Evolutionary conservation across 2,329 filamentous ascomycete genomes (phyloP), one percentile per base, ranked within the genome.

Genomic region (Ophiostoma himal-ulmi): DNA sequence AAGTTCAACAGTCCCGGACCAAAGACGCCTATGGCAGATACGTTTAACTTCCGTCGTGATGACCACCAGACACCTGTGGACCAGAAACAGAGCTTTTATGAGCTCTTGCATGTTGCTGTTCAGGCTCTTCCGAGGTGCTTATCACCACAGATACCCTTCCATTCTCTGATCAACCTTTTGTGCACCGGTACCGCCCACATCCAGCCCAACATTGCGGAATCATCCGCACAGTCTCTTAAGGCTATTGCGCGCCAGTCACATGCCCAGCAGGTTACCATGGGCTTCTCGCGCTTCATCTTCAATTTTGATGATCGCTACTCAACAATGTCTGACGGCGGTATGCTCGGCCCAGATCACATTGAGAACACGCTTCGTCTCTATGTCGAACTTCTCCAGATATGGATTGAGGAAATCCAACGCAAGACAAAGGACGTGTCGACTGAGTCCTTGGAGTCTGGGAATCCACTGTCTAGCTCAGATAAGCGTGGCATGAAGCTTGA

Each of bases 131-230:
- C 96, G 66, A 89, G 95, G n/a, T 99, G 95, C 77, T 82, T 98
- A 30, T 96, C 94, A 1, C 87, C 91, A 57, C 91, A 96, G 72
- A 95, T 97, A 70, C 92, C 94, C 0, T 94, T 98, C 79, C 96
- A 96, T 76, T 91, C 93, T 0, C 83, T 99, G 41, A 94, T 99
- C 79, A 98, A 97, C 77, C 84, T 99, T 1, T 83, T 99, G 4
- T 99, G 96, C 77, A 99, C 95, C 1, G 95, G 94, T 13, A 99
- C 96, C 1, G 95, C 95, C 14, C 96, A 99, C 79, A 91, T 98
- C 22, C 93, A 98, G 77, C 87, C 87, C 48, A 94, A 95, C 71
- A 97, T 99, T 78, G 96, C 95, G 0, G 87, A 88, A 62, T 97
- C 95, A 0, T 98, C 96, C 1, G 92, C 93, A 3, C 91, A 94